A percentile compares a stretch with the other conserved stretches of the same genome.
phyloP scores from a whole-genome alignment of 2,329 filamentous ascomycete genomes.

The Ophiostoma himal-ulmi region DNA sequence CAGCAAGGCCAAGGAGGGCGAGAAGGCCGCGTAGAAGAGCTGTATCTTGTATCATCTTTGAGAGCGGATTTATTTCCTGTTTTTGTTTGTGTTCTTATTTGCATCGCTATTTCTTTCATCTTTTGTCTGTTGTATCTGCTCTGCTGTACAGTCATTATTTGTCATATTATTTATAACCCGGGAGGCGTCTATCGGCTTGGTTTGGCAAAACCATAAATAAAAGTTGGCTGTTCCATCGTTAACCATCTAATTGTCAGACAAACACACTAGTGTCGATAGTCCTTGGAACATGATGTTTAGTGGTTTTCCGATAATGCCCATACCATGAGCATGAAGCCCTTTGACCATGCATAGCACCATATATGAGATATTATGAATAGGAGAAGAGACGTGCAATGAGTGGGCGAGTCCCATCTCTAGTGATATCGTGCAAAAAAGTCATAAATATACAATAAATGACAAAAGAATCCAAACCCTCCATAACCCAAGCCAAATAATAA shows the following conservation, averaged over 20 bases:
- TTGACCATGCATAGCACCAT: neutral
- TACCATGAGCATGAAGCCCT: neutral
- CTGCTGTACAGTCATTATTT: neutral
- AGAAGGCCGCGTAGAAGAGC: neutral
- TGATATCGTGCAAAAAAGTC: neutral
- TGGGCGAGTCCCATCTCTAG: neutral
- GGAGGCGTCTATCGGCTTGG: conserved; percentile 16
- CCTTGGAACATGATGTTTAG: neutral
- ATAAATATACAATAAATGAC: neutral
- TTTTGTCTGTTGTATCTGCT: neutral
- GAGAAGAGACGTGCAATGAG: neutral
- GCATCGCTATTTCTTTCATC: neutral
- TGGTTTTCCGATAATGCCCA: neutral
- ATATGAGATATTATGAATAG: neutral
- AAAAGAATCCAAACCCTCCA: neutral
- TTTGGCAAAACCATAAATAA: conserved; percentile 19
- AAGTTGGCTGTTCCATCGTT: conserved; percentile 12
- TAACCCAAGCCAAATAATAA: neutral
- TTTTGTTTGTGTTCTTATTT: neutral
- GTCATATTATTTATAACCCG: neutral
- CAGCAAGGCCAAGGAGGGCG: conserved; percentile 19
- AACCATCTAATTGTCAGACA: neutral
- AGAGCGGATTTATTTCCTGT: neutral
- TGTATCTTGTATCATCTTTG: neutral
- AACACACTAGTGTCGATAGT: no score